Base-by-base conservation (phyloP, 768 basidiomycete genomes). In the Amanita jacksonii region DNA sequence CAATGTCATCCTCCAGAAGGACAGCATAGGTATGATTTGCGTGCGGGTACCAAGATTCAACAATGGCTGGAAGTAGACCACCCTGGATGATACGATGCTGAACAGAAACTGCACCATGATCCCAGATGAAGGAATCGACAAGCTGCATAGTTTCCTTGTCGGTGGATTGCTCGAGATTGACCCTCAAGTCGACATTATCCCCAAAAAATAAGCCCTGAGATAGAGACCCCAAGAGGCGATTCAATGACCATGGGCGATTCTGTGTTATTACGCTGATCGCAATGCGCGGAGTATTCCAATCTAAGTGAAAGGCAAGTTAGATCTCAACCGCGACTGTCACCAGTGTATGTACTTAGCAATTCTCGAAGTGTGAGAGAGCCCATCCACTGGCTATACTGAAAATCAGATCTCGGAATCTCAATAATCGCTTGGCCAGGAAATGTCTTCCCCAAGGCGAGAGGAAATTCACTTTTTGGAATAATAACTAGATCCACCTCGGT, bases 11-110 rank as follows among this genome's bases (percentile, higher is more conserved):
- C 59, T 91, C 89, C 16, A 92, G 71, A 15, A 92, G 62, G 15
- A 92, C 57, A 5, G 83, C 88, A 56, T 89, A 90, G 1, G 77
- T 74, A 52, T 91, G 64, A 48, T 87, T 72, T 23, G 72, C 69
- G 19, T 66, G 61, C 4, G 90, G 89, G 55, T 87, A 92, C 88
- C 90, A 93, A 4, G 86, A 85, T 61, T 91, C 89, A 10, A 90
- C 82, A 10, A 93, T 78, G 5, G 89, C 85, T 2, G 85, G 72
- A 43, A 92, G 73, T 15, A 92, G 67, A 3, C 88, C 89, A 2
- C 79, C 88, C 46, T 79, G 80, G n/a, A 85, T 62, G 45, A 89
- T 70, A 19, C 90, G 75, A 53, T 81, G 85, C 43, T 87, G 78
- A 5, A 85, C 52, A 46, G 72, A 73, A 5, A 79, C 51, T 28